Percentiles rank a stretch among this genome's conserved stretches.
These are phyloP conservation scores for Fusarium tjaetaba DNA, from an alignment of 2,329 filamentous ascomycete species.

Conservation along the genomic window DNA sequence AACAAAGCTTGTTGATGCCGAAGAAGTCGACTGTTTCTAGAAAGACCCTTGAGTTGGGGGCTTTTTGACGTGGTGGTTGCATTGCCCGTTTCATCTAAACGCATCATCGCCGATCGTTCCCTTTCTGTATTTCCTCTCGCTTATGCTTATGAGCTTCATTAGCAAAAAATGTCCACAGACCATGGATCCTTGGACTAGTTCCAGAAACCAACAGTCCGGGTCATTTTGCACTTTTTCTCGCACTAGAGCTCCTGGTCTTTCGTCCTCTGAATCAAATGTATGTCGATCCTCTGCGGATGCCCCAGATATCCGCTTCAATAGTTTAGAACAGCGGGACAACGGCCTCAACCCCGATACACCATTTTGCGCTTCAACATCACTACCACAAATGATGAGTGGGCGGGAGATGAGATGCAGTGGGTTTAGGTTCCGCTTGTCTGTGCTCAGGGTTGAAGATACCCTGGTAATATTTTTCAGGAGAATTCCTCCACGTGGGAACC, in stretches of 20 bases:
- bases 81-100: not conserved
- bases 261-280: not conserved
- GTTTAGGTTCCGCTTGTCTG: not conserved
- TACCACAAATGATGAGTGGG: not conserved
- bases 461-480: not conserved
- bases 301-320: not conserved
- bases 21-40: not conserved
- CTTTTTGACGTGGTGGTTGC: not conserved
- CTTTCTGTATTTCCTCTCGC: not conserved
- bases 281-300: constrained; percentile 1
- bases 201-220: not conserved
- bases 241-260: not conserved
- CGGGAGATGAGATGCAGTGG: constrained; percentile 6
- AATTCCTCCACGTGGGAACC: constrained; percentile 8
- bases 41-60: not conserved
- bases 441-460: not conserved
- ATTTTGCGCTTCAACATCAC: not conserved
- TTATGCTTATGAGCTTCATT: not conserved
- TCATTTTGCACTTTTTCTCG: not conserved
- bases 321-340: not conserved
- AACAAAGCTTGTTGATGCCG: not conserved
- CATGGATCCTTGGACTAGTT: not conserved
- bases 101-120: not conserved
- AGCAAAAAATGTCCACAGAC: not conserved
- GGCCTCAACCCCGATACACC: not conserved